Percentiles rank a stretch among this genome's conserved stretches.
Conservation (phyloP, 495 filamentous ascomycete genomes). For the Xylaria grammica region DNA sequence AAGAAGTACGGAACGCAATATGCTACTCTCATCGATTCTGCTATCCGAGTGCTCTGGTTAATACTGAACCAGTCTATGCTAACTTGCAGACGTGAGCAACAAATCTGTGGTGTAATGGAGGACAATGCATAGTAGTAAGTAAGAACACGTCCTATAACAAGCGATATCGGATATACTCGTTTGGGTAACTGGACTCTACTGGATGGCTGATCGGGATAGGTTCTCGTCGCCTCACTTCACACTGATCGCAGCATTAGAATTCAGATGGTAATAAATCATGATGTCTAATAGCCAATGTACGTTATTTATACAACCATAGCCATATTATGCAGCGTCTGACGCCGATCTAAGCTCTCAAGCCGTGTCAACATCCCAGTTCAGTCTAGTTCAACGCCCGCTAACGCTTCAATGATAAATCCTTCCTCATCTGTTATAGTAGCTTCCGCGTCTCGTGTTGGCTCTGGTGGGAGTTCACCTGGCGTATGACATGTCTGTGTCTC, state of each 20-base stretch:
- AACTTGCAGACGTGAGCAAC: not conserved
- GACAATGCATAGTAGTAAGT: not conserved
- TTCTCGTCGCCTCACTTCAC: too few species aligned
- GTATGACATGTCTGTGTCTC: conserved; percentile 25
- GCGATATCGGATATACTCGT: too few species aligned
- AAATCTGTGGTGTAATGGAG: not conserved
- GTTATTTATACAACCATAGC: conserved; percentile 3
- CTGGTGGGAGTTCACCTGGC: not conserved
- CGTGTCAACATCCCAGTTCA: conserved; percentile 28
- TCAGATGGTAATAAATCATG: not conserved
- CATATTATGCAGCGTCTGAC: conserved; percentile 1
- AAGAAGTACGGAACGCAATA: too few species aligned
- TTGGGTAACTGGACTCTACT: too few species aligned
- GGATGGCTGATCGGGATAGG: too few species aligned
- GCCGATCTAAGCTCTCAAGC: not conserved
- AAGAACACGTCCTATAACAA: too few species aligned
- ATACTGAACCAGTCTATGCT: too few species aligned
- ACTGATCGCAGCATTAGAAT: not conserved
- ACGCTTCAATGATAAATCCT: conserved; percentile 47
- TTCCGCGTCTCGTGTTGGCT: conserved; percentile 24
- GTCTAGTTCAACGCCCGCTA: conserved; percentile 52
- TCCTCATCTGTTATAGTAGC: conserved; percentile 25
- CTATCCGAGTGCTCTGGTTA: not conserved
- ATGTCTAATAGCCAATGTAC: not conserved
- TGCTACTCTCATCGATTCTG: not conserved